Percentiles rank a stretch among this genome's conserved stretches.
phyloP scores from a whole-genome alignment of 495 filamentous ascomycete genomes.

The Staphylotrichum longicolle region DNA sequence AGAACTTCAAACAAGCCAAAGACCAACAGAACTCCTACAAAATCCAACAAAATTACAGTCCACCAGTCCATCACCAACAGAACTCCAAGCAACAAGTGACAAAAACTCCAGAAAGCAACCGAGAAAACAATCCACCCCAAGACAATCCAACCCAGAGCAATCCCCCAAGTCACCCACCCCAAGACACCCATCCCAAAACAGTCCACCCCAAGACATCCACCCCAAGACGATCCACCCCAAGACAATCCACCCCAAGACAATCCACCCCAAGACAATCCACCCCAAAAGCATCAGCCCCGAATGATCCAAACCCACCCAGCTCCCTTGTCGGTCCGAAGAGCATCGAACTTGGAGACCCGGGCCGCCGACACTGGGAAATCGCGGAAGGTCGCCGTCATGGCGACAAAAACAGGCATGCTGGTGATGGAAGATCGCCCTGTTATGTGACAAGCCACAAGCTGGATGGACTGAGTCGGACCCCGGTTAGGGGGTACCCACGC shows the following conservation, averaged over 20 bases:
- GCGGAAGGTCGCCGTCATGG: conserved; percentile 1
- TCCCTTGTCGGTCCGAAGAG: neutral
- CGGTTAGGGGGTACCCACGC: conserved; percentile 88
- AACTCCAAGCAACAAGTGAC: neutral
- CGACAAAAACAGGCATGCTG: conserved; percentile 13
- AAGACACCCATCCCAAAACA: too few species aligned
- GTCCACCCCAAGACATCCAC: too few species aligned
- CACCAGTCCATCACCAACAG: too few species aligned
- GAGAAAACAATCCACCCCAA: too few species aligned
- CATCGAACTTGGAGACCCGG: conserved; percentile 5
- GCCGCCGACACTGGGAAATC: conserved; percentile 10
- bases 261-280: neutral
- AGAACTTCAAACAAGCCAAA: too few species aligned
- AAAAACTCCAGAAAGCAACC: neutral
- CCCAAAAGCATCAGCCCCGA: conserved; percentile 13
- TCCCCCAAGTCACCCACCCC: too few species aligned
- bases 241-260: neutral
- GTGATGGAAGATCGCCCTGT: neutral
- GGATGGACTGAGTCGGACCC: conserved; percentile 10
- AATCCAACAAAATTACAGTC: too few species aligned
- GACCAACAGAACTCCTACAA: too few species aligned
- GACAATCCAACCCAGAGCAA: too few species aligned
- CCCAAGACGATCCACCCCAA: too few species aligned
- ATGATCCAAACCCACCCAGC: neutral
- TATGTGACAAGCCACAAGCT: conserved; percentile 2